Conservation (phyloP, 108 stramenopile genomes). For the Pseudonitzschia pungens region DNA sequence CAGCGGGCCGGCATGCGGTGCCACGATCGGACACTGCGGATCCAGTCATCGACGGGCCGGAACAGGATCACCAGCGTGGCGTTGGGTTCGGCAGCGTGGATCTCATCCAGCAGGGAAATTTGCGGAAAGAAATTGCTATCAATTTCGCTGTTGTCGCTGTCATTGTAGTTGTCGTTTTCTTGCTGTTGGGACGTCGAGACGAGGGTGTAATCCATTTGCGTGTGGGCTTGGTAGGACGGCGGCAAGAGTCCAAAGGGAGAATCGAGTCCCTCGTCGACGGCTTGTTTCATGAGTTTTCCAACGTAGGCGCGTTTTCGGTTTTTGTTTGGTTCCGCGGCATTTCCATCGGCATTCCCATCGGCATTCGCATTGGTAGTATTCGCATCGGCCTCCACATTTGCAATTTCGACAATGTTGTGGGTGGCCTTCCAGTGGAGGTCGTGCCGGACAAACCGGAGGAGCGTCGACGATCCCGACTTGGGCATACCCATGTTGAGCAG, state of each 20-base stretch:
- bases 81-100: constrained; percentile 5
- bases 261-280: not conserved
- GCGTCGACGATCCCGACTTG: constrained; percentile 17
- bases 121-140: constrained; percentile 11
- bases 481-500: constrained; percentile 20
- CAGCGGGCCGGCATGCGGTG: constrained; percentile 4
- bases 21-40: constrained; percentile 5
- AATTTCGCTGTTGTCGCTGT: not conserved
- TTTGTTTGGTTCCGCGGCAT: too few relatives aligned
- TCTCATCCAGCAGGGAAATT: constrained; percentile 1
- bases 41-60: constrained; percentile 19
- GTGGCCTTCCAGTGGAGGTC: constrained; percentile 3
- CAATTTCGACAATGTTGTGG: not conserved
- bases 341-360: too few relatives aligned
- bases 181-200: not conserved
- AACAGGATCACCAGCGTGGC: constrained; percentile 18
- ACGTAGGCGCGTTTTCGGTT: constrained; percentile 1
- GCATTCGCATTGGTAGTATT: too few relatives aligned
- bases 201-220: constrained; percentile 12
- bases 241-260: not conserved
- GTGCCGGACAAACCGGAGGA: constrained; percentile 1
- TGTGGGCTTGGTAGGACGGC: not conserved
- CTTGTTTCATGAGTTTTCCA: constrained; percentile 1
- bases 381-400: not conserved
- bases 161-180: not conserved